Conservation (phyloP, 208 protist genomes). For the Leptomonas seymouri region DNA sequence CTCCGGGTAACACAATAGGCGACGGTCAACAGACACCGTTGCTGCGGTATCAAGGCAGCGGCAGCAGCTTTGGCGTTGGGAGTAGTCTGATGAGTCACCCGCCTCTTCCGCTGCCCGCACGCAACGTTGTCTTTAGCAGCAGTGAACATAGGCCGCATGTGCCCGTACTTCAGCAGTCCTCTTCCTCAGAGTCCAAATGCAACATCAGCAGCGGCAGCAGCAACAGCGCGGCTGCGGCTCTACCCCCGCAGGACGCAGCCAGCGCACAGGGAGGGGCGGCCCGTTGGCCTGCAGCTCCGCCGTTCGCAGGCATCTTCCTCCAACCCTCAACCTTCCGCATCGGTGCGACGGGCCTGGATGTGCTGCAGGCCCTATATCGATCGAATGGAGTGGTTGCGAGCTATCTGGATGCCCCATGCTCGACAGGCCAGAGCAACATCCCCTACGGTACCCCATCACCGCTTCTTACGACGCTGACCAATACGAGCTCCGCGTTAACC, state of each 20-base stretch:
- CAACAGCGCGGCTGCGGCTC: too few species aligned
- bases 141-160: neutral
- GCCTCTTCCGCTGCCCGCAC: neutral
- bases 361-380: constrained; percentile 16
- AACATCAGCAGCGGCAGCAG: neutral
- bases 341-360: constrained; percentile 11
- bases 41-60: neutral
- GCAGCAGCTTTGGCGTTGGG: neutral
- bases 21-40: neutral
- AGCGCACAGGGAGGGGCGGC: neutral
- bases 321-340: constrained; percentile 20
- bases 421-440: neutral
- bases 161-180: neutral
- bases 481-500: neutral
- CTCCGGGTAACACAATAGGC: neutral
- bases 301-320: constrained; percentile 13
- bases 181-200: neutral
- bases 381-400: constrained; percentile 12
- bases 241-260: too few species aligned
- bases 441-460: neutral
- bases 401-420: constrained; percentile 6
- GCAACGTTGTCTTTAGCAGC: constrained; percentile 13
- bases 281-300: neutral
- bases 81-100: neutral
- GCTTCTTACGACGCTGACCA: neutral